These are phyloP conservation scores for Cercospora brassicicola DNA, from an alignment of 2,329 filamentous ascomycete species.

Conservation along the genomic window DNA sequence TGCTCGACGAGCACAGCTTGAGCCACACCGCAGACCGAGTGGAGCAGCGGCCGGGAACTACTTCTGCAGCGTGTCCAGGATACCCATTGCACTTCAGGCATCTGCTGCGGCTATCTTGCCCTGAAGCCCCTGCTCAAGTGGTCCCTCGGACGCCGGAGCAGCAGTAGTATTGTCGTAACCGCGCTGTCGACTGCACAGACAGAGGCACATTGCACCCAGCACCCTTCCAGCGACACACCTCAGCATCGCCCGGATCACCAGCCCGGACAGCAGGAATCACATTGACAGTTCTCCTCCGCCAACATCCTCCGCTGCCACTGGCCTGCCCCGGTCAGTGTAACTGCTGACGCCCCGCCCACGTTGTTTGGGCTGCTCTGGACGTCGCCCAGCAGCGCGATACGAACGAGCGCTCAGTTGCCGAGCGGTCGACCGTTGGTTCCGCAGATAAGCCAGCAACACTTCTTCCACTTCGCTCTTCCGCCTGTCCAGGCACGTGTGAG, in stretches of 20 bases:
- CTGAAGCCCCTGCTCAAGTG: background rate
- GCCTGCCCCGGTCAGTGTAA: background rate
- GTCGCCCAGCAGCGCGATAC: background rate
- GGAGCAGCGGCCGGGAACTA: background rate
- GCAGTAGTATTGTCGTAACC: background rate
- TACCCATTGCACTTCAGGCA: conserved; percentile 2
- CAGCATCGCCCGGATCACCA: background rate
- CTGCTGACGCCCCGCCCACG: background rate
- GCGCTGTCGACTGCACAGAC: background rate
- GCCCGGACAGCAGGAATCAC: background rate
- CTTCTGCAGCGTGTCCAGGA: conserved; percentile 4
- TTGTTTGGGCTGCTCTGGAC: background rate
- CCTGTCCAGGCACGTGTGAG: background rate
- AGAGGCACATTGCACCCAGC: background rate
- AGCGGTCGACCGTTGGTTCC: background rate
- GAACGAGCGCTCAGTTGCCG: background rate
- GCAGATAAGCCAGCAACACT: conserved; percentile 3
- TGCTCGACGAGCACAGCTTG: background rate
- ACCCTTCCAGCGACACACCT: background rate
- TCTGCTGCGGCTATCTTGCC: conserved; percentile 2
- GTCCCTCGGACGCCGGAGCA: background rate
- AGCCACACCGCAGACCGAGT: conserved; percentile 7
- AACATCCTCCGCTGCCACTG: background rate
- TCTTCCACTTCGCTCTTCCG: background rate
- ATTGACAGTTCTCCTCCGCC: background rate